These are phyloP conservation scores for Puya raimondii DNA, from an alignment of 176 grass and related monocot genomes.

Conservation along the genomic window DNA sequence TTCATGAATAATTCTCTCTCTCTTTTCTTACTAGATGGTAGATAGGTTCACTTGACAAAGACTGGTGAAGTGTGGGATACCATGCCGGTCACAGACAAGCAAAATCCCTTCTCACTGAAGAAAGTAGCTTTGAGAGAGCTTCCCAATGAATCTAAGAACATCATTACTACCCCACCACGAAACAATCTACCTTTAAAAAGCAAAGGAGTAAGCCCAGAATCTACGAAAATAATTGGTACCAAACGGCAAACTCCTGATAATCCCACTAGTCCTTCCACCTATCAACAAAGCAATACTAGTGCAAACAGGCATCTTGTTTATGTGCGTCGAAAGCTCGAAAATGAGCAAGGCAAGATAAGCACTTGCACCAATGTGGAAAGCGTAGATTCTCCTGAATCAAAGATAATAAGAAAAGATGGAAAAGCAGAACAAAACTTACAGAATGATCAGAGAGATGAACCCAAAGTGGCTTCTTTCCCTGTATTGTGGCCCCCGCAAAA, in stretches of 20 bases:
- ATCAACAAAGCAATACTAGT: constrained; percentile 10
- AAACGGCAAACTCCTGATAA: constrained; percentile 40
- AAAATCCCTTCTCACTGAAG: constrained; percentile 29
- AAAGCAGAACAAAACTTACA: constrained; percentile 32
- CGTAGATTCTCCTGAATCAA: constrained; percentile 33
- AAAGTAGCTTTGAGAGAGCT: constrained; percentile 28
- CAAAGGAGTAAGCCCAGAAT: constrained; percentile 29
- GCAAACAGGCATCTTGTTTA: constrained; percentile 50
- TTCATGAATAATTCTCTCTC: too few species aligned
- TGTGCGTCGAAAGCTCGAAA: constrained; percentile 61
- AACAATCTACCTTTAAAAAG: constrained; percentile 35
- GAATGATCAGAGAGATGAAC: constrained; percentile 22
- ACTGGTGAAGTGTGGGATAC: constrained; percentile 11
- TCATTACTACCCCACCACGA: constrained; percentile 31
- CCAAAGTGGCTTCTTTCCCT: constrained; percentile 19
- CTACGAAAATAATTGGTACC: constrained; percentile 21
- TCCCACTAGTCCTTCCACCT: constrained; percentile 35
- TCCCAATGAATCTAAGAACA: constrained; percentile 30
- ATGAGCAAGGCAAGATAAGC: constrained; percentile 44
- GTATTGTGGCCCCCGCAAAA: not conserved
- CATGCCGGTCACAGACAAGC: constrained; percentile 40
- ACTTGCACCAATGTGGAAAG: not conserved
- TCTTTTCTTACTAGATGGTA: not conserved
- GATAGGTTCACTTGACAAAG: not conserved
- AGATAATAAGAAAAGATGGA: constrained; percentile 29